These are phyloP conservation scores for Hibiscus trionum DNA, from an alignment of 345 rosid species.

Conservation along the genomic window DNA sequence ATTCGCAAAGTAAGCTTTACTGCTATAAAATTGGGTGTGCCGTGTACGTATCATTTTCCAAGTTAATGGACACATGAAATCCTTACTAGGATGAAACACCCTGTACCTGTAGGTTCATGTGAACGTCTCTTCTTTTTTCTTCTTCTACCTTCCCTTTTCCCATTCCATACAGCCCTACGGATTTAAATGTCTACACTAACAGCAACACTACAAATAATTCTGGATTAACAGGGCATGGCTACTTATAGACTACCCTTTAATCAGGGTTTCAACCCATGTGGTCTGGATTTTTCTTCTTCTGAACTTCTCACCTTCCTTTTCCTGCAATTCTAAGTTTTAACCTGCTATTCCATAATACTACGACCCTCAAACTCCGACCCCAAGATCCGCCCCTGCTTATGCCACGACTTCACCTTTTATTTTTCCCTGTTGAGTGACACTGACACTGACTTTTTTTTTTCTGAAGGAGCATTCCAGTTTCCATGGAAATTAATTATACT, in stretches of 20 bases:
- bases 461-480: background rate
- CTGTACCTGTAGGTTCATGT: background rate
- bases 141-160: background rate
- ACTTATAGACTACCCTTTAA: background rate
- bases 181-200: background rate
- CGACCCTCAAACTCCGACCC: too few relatives aligned
- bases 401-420: background rate
- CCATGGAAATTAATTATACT: background rate
- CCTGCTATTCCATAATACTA: too few relatives aligned
- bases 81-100: too few relatives aligned
- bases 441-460: too few relatives aligned
- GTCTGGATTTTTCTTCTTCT: background rate
- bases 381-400: too few relatives aligned
- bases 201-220: background rate
- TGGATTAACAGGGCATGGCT: background rate
- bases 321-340: too few relatives aligned
- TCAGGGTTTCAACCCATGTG: background rate
- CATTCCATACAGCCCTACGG: background rate
- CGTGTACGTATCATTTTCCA: too few relatives aligned
- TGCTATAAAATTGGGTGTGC: too few relatives aligned
- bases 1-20: too few relatives aligned
- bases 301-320: background rate
- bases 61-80: background rate
- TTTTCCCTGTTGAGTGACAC: background rate
- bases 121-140: background rate